A percentile compares a stretch with the other conserved stretches of the same genome.
These are phyloP conservation scores for Quercus mongolica DNA, from an alignment of 306 rosid genomes.

Conservation along the genomic window DNA sequence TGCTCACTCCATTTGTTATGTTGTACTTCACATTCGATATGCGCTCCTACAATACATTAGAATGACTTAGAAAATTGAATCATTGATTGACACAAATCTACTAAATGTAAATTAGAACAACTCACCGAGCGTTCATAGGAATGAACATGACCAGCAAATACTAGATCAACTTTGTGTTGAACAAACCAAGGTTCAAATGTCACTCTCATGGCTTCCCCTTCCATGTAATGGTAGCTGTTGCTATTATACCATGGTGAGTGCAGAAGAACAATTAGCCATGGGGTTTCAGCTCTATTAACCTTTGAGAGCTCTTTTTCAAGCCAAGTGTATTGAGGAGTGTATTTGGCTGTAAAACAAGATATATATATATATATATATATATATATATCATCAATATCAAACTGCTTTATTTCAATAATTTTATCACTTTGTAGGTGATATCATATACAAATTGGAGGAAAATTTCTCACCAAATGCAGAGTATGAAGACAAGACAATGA, in stretches of 20 bases:
- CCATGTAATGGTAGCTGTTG: not conserved
- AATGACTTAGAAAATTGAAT: not conserved
- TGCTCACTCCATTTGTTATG: constrained; percentile 17
- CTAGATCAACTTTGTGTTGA: too few relatives aligned
- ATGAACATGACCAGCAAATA: too few relatives aligned
- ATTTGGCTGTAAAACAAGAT: not conserved
- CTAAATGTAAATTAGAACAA: not conserved
- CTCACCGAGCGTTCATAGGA: too few relatives aligned
- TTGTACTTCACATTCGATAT: constrained; percentile 21
- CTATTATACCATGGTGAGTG: constrained; percentile 3
- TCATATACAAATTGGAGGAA: not conserved
- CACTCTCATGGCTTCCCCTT: too few relatives aligned
- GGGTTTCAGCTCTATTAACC: not conserved
- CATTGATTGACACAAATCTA: too few relatives aligned
- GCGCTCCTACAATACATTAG: constrained; percentile 9
- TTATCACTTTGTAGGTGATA: not conserved
- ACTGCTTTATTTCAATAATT: not conserved
- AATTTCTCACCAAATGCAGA: constrained; percentile 60
- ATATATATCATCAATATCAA: not conserved
- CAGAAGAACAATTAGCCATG: constrained; percentile 3
- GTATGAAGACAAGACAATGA: constrained; percentile 77
- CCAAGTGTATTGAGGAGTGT: not conserved
- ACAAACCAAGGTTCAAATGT: too few relatives aligned
- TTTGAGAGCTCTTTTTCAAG: not conserved
- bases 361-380: not conserved